Evolutionary conservation across 106 monocot species (phyloP).

Genomic region (Chionographis japonica): DNA sequence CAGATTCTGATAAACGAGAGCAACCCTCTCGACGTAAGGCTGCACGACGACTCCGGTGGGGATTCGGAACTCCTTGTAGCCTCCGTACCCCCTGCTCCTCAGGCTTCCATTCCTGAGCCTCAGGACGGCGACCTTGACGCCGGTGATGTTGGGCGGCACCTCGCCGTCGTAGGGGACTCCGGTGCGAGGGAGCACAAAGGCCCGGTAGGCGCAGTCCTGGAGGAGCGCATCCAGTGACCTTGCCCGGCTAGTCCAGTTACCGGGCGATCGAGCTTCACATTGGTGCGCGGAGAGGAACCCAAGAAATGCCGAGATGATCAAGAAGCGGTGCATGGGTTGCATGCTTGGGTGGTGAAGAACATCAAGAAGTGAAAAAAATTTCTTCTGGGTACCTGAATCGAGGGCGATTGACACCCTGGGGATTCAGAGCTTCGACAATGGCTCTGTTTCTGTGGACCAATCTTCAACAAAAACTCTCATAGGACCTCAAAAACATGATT

Average conservation of each 20-base stretch:
- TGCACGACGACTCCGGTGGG: constrained; percentile 52
- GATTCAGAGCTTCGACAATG: too few species aligned
- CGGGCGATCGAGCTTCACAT: constrained; percentile 25
- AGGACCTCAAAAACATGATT: too few species aligned
- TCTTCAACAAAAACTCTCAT: too few species aligned
- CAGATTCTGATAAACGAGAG: constrained; percentile 84
- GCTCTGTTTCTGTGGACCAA: too few species aligned
- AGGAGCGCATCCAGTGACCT: constrained; percentile 58
- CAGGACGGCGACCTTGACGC: constrained; percentile 49
- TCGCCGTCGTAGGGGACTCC: constrained; percentile 43
- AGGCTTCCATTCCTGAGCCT: constrained; percentile 79
- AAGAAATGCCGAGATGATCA: constrained; percentile 17
- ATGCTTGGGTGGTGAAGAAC: constrained; percentile 1
- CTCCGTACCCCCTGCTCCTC: constrained; percentile 36
- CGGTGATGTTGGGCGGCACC: constrained; percentile 59
- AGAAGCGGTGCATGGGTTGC: constrained; percentile 9
- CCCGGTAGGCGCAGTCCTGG: constrained; percentile 71
- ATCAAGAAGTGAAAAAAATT: too few species aligned
- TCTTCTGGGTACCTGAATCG: too few species aligned
- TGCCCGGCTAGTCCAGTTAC: constrained; percentile 6
- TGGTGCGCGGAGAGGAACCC: constrained; percentile 13
- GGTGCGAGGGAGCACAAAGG: constrained; percentile 60
- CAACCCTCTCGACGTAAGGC: constrained; percentile 68
- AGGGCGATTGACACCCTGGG: too few species aligned
- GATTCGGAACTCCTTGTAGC: constrained; percentile 63